Evolutionary conservation across 768 basidiomycete genomes (phyloP).

Genomic region (Tricholoma furcatifolium): DNA sequence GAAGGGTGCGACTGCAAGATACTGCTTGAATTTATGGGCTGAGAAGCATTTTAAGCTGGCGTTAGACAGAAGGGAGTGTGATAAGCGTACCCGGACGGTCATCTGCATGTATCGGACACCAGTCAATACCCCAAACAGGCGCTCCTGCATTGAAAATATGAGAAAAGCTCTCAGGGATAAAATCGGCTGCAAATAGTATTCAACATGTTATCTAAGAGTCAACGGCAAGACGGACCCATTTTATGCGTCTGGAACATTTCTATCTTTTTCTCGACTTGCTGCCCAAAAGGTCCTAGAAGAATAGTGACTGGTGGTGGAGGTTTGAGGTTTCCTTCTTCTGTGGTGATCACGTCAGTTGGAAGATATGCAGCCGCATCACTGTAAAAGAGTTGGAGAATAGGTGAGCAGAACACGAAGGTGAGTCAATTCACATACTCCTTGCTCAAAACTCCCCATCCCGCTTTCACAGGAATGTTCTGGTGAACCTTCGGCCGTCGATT

Average conservation of each 20-base stretch:
- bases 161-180: slow-evolving; percentile 55
- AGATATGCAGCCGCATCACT: slow-evolving; percentile 62
- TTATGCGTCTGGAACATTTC: slow-evolving; percentile 54
- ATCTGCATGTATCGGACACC: slow-evolving; percentile 79
- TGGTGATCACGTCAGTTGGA: slow-evolving; percentile 51
- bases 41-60: slow-evolving; percentile 32
- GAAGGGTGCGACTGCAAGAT: slow-evolving; percentile 80
- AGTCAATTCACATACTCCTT: slow-evolving; percentile 40
- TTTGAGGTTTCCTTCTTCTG: slow-evolving; percentile 47
- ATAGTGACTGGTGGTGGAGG: slow-evolving; percentile 59
- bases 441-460: slow-evolving; percentile 45
- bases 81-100: slow-evolving; percentile 50
- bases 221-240: slow-evolving; percentile 48
- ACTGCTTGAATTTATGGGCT: slow-evolving; percentile 67
- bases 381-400: neutral
- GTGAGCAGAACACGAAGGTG: neutral
- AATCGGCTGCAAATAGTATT: slow-evolving; percentile 45
- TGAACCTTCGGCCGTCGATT: slow-evolving; percentile 62
- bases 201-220: neutral
- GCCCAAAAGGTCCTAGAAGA: slow-evolving; percentile 61
- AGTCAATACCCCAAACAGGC: slow-evolving; percentile 89
- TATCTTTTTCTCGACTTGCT: slow-evolving; percentile 49
- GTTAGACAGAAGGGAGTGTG: neutral
- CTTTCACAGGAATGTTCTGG: slow-evolving; percentile 36
- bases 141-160: slow-evolving; percentile 86